A percentile compares a stretch with the other conserved stretches of the same genome.
phyloP scores from a whole-genome alignment of 345 rosid genomes.

The Melaleuca quinquenervia region DNA sequence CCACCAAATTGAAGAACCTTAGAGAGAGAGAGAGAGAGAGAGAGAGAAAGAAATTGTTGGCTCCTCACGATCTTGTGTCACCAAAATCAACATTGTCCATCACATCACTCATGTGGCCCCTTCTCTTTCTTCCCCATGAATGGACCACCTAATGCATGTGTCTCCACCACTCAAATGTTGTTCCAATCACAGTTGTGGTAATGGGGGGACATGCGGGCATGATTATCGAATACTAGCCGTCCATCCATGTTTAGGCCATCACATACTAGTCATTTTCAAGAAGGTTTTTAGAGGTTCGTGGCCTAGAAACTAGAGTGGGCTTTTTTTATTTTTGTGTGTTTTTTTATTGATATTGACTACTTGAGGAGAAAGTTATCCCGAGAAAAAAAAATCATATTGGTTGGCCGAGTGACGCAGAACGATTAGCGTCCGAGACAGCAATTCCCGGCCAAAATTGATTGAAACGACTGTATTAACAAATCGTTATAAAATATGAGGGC shows the following conservation, averaged over 20 bases:
- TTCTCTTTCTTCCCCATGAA: not conserved
- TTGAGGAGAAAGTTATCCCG: not conserved
- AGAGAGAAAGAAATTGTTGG: not conserved
- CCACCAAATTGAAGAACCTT: not conserved
- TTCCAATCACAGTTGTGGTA: not conserved
- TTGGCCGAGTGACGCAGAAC: fast-evolving
- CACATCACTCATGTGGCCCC: not conserved
- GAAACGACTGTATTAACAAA: fast-evolving
- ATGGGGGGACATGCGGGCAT: not conserved
- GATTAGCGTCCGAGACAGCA: fast-evolving
- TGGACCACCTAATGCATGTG: not conserved
- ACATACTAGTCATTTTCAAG: not conserved
- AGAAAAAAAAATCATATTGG: not conserved
- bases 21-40: not conserved
- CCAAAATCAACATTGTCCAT: not conserved
- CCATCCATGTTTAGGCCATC: not conserved
- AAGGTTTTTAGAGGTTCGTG: too few relatives aligned
- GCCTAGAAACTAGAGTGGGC: not conserved
- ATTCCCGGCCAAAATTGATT: not conserved
- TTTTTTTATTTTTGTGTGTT: not conserved
- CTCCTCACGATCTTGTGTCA: not conserved
- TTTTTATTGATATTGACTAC: not conserved
- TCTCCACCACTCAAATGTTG: not conserved
- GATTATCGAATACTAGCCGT: not conserved
- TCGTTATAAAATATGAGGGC: not conserved